phyloP scores from a whole-genome alignment of 345 rosid genomes.

The Eucalyptus erythrocorys region DNA sequence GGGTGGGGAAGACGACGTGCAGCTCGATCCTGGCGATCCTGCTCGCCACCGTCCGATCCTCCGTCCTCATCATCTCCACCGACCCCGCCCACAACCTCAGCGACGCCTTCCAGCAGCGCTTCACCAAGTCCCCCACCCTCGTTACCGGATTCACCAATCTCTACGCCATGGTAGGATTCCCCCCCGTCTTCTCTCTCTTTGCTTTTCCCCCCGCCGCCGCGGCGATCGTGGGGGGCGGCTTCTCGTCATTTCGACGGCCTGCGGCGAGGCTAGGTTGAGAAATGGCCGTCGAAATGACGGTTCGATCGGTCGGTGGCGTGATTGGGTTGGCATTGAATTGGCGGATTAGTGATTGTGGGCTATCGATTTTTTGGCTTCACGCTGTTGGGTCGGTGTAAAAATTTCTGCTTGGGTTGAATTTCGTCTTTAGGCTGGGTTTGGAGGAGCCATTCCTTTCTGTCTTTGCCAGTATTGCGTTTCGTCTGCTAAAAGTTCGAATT shows the following conservation, averaged over 20 bases:
- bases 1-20: conserved; percentile 97
- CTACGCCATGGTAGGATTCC: conserved; percentile 69
- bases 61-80: conserved; percentile 96
- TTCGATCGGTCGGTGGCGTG: background rate
- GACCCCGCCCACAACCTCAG: conserved; percentile 99
- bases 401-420: background rate
- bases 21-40: conserved; percentile 85
- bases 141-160: conserved; percentile 91
- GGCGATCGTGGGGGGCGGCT: background rate
- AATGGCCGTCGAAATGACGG: background rate
- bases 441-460: background rate
- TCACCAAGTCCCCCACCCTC: conserved; percentile 78
- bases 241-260: background rate
- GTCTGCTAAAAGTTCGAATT: background rate
- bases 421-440: background rate
- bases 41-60: conserved; percentile 68
- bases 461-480: background rate
- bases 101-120: conserved; percentile 96
- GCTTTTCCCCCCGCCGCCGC: background rate
- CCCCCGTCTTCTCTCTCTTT: background rate
- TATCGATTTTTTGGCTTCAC: background rate
- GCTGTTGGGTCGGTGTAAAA: background rate
- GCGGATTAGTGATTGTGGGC: background rate
- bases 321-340: background rate
- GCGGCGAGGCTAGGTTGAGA: background rate